Percentiles rank a stretch among this genome's conserved stretches.
These are phyloP conservation scores for Metschnikowia kunwiensis DNA, from an alignment of 805 yeast genomes.

Conservation along the genomic window DNA sequence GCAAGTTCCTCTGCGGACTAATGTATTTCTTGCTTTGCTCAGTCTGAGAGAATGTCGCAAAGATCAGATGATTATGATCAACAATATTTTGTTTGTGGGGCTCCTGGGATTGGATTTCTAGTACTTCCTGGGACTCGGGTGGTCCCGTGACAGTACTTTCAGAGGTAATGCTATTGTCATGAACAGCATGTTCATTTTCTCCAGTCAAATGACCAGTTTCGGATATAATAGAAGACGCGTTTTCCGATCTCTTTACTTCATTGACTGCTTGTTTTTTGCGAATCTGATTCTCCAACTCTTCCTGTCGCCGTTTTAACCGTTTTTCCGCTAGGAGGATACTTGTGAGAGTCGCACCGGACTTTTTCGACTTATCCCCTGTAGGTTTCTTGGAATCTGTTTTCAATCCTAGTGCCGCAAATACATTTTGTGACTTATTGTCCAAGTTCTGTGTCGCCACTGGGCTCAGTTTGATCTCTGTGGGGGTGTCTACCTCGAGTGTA, in stretches of 20 bases:
- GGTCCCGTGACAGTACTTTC: too few relatives aligned
- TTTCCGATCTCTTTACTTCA: too few relatives aligned
- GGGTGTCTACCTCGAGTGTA: slow-evolving; percentile 21
- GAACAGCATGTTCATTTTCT: too few relatives aligned
- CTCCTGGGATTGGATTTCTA: too few relatives aligned
- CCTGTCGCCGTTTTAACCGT: slow-evolving; percentile 21
- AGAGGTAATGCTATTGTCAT: too few relatives aligned
- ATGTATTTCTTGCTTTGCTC: too few relatives aligned
- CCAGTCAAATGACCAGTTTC: too few relatives aligned
- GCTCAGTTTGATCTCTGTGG: slow-evolving; percentile 3
- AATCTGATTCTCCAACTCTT: slow-evolving; percentile 15
- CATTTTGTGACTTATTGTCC: slow-evolving; percentile 17
- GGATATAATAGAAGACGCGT: too few relatives aligned
- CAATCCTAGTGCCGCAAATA: slow-evolving; percentile 36
- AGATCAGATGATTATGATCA: not conserved
- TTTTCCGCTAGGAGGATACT: slow-evolving; percentile 35
- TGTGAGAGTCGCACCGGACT: slow-evolving; percentile 31
- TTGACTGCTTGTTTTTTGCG: slow-evolving; percentile 1
- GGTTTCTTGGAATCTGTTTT: slow-evolving; percentile 26
- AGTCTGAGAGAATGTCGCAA: too few relatives aligned
- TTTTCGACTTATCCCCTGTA: slow-evolving; percentile 20
- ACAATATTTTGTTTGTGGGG: not conserved
- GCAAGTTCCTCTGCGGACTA: too few relatives aligned
- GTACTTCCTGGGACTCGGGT: too few relatives aligned
- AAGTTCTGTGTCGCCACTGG: slow-evolving; percentile 5